Evolutionary conservation across 352 stramenopile species (phyloP).

Genomic region (Elongisporangium undulatum): DNA sequence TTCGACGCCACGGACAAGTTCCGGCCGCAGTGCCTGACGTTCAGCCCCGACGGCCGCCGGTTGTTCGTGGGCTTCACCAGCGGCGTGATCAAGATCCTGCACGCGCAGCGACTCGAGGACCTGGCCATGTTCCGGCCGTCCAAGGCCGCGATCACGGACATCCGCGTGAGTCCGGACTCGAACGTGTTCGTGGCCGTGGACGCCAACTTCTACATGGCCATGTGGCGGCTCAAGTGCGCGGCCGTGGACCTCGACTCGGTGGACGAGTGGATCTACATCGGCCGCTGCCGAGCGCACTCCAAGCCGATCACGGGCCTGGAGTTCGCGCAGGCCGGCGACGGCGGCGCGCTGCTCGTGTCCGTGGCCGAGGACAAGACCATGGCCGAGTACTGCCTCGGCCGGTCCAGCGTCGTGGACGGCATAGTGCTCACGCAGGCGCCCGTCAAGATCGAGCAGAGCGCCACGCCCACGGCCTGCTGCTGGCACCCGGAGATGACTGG

Average conservation of each 20-base stretch:
- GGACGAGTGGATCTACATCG: slow-evolving; percentile 83
- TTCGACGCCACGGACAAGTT: slow-evolving; percentile 58
- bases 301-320: slow-evolving; percentile 86
- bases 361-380: slow-evolving; percentile 84
- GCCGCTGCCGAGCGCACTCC: slow-evolving; percentile 67
- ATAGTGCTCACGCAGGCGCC: slow-evolving; percentile 73
- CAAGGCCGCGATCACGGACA: slow-evolving; percentile 71
- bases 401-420: slow-evolving; percentile 82
- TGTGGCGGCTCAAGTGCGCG: slow-evolving; percentile 59
- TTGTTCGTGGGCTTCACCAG: slow-evolving; percentile 87
- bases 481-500: slow-evolving; percentile 84
- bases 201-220: slow-evolving; percentile 60
- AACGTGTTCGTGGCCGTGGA: slow-evolving; percentile 80
- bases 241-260: slow-evolving; percentile 6
- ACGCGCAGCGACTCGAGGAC: slow-evolving; percentile 75
- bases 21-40: slow-evolving; percentile 76
- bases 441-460: slow-evolving; percentile 80
- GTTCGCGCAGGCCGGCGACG: slow-evolving; percentile 75
- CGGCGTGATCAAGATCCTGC: slow-evolving; percentile 82
- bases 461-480: slow-evolving; percentile 81
- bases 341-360: slow-evolving; percentile 75
- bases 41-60: slow-evolving; percentile 69
- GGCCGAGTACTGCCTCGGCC: slow-evolving; percentile 87
- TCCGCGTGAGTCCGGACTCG: slow-evolving; percentile 71
- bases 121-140: slow-evolving; percentile 55